phyloP scores from a whole-genome alignment of 495 filamentous ascomycete genomes.

The Cercophora samala region DNA sequence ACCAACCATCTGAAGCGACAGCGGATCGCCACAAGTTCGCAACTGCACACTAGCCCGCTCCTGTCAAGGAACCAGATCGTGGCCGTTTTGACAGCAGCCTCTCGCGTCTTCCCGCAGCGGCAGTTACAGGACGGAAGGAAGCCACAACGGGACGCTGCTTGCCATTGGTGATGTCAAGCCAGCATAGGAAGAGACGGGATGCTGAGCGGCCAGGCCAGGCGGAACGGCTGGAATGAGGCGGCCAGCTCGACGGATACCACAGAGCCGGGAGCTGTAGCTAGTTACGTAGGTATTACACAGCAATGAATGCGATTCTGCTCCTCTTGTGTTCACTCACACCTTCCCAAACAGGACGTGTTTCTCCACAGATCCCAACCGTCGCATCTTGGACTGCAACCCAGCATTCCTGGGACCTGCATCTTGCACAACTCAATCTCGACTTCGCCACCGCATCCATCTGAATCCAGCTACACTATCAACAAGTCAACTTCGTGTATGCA shows the following conservation, averaged over 20 bases:
- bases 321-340: constrained; percentile 17
- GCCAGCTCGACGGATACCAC: not conserved
- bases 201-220: constrained; percentile 3
- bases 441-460: not conserved
- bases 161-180: not conserved
- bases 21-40: not conserved
- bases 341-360: constrained; percentile 24
- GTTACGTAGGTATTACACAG: not conserved
- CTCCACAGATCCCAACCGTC: constrained; percentile 9
- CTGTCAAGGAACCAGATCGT: constrained; percentile 1
- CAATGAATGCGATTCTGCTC: constrained; percentile 17
- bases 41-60: not conserved
- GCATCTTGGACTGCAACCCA: not conserved
- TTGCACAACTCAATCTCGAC: not conserved
- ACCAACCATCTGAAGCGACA: not conserved
- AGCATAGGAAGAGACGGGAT: not conserved
- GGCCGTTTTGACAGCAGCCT: constrained; percentile 14
- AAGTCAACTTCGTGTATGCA: not conserved
- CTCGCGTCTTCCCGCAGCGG: not conserved
- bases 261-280: not conserved
- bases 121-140: not conserved
- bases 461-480: not conserved
- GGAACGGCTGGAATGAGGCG: constrained; percentile 6
- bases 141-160: not conserved
- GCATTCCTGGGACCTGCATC: not conserved